phyloP scores from a whole-genome alignment of 2,329 filamentous ascomycete species.

The Drechslerella coelobrocha region DNA sequence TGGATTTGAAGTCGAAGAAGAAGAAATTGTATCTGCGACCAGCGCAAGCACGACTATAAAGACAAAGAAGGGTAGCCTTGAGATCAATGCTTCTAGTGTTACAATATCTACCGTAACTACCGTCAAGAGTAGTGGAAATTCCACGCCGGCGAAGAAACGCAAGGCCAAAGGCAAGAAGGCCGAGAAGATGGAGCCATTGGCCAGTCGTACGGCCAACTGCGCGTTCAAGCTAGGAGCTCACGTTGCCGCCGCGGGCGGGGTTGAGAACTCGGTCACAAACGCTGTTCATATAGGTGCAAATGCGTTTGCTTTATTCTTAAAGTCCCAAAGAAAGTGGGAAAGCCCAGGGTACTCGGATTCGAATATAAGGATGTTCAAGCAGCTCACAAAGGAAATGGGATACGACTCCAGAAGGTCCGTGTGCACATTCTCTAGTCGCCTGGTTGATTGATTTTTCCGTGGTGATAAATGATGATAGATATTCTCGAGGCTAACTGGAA shows the following conservation, averaged over 20 bases:
- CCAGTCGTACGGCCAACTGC: slow-evolving; percentile 71
- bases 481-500: no score
- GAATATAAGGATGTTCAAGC: slow-evolving; percentile 72
- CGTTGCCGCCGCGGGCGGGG: slow-evolving; percentile 85
- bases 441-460: not conserved
- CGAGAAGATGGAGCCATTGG: slow-evolving; percentile 69
- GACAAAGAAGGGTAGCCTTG: slow-evolving; percentile 7
- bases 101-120: slow-evolving; percentile 13
- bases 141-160: slow-evolving; percentile 35
- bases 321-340: slow-evolving; percentile 93
- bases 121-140: slow-evolving; percentile 18
- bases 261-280: slow-evolving; percentile 86
- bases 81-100: slow-evolving; percentile 3
- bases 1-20: slow-evolving; percentile 33
- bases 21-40: slow-evolving; percentile 45
- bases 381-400: slow-evolving; percentile 70
- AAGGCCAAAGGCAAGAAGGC: slow-evolving; percentile 64
- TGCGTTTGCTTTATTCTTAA: slow-evolving; percentile 91
- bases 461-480: slow-evolving; percentile 11
- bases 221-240: slow-evolving; percentile 91
- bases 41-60: slow-evolving; percentile 47
- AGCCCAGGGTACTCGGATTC: slow-evolving; percentile 77
- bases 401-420: slow-evolving; percentile 71
- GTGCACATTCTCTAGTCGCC: not conserved
- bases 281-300: slow-evolving; percentile 84